Conservation (phyloP, 1,284 basidiomycete species). For the Chalciporus piperatoides region DNA sequence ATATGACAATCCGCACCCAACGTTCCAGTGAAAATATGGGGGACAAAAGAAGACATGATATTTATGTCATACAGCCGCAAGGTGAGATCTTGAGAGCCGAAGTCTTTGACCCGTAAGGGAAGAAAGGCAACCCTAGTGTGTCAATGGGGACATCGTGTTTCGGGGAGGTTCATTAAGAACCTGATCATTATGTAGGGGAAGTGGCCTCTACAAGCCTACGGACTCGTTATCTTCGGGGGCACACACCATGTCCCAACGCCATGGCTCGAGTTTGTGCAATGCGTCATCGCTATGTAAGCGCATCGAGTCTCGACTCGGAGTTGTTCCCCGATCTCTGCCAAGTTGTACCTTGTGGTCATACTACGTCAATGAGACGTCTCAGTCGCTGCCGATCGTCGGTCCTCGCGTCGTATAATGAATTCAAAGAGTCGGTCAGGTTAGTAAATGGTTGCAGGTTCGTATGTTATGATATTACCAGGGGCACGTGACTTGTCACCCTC, state of each 20-base stretch:
- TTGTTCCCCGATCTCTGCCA: neutral
- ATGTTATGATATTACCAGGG: neutral
- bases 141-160: neutral
- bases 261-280: neutral
- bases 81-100: no score
- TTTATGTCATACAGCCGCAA: neutral
- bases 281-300: neutral
- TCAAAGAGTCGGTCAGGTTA: neutral
- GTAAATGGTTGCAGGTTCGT: no score
- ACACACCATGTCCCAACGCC: neutral
- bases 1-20: neutral
- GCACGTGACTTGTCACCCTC: constrained; percentile 16
- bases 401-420: neutral
- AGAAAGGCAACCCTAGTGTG: neutral
- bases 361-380: neutral
- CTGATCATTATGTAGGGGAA: constrained; percentile 1
- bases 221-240: no score
- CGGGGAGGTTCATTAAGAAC: neutral
- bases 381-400: neutral
- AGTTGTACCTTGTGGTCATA: neutral
- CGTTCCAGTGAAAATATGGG: neutral
- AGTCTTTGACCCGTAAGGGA: neutral
- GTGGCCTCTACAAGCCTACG: neutral
- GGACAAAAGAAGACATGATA: neutral
- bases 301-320: neutral